Evolutionary conservation across 2,329 filamentous ascomycete species (phyloP).

Genomic region (Epichloe aotearoae): DNA sequence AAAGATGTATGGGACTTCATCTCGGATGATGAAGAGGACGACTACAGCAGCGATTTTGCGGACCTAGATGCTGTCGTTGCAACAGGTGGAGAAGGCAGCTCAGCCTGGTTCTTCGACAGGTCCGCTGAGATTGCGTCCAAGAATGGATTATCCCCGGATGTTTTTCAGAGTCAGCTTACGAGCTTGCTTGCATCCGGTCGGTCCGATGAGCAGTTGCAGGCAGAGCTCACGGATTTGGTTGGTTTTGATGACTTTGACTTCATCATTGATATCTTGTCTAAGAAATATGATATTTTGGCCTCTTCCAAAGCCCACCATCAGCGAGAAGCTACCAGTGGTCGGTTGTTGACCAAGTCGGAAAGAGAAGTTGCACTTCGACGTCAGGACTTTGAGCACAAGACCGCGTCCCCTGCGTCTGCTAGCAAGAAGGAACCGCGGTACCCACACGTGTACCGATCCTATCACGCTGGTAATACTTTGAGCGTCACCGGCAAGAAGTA

Average conservation of each 20-base stretch:
- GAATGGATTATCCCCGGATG: conserved; percentile 51
- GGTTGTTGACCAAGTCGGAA: conserved; percentile 61
- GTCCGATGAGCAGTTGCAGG: conserved; percentile 79
- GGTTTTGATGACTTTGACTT: conserved; percentile 91
- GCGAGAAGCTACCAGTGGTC: conserved; percentile 24
- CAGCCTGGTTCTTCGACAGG: conserved; percentile 57
- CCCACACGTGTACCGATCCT: conserved; percentile 81
- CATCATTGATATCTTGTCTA: conserved; percentile 75
- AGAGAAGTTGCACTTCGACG: conserved; percentile 64
- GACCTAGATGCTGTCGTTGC: conserved; percentile 35
- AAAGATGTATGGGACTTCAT: conserved; percentile 93
- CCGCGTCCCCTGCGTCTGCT: conserved; percentile 54
- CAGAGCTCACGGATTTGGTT: conserved; percentile 74
- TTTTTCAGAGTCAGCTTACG: conserved; percentile 66
- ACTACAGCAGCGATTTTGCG: conserved; percentile 52
- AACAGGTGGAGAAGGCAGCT: conserved; percentile 27
- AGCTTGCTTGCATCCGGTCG: conserved; percentile 56
- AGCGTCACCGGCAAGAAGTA: conserved; percentile 73
- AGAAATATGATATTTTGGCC: conserved; percentile 54
- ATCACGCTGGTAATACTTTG: conserved; percentile 75
- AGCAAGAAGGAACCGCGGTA: conserved; percentile 64
- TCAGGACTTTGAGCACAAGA: conserved; percentile 75
- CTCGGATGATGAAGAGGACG: conserved; percentile 56
- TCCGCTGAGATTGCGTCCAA: conserved; percentile 55
- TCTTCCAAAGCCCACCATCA: conserved; percentile 22